Percentiles rank a stretch among this genome's conserved stretches.
These are phyloP conservation scores for Astragalus membranaceus DNA, from an alignment of 306 rosid genomes.

Conservation along the genomic window DNA sequence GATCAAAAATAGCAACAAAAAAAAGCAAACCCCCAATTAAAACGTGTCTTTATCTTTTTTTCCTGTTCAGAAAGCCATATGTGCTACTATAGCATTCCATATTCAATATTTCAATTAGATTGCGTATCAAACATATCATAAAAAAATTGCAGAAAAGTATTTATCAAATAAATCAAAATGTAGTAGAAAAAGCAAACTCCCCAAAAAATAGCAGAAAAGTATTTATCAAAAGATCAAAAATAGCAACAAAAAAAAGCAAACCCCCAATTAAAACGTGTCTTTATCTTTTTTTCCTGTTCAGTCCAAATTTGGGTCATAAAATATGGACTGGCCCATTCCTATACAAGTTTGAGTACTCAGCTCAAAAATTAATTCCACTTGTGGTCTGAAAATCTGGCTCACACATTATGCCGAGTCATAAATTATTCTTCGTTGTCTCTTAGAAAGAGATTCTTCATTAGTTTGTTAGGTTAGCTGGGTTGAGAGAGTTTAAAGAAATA, in stretches of 20 bases:
- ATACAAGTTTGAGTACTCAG: background rate
- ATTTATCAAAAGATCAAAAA: too few species aligned
- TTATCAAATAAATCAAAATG: too few species aligned
- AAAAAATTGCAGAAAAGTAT: background rate
- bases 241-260: too few species aligned
- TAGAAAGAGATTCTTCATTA: background rate
- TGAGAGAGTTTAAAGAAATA: background rate
- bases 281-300: background rate
- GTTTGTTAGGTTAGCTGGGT: background rate
- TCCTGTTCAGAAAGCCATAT: background rate
- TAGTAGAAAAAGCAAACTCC: background rate
- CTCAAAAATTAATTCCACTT: background rate
- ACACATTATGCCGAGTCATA: background rate
- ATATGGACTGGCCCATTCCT: background rate
- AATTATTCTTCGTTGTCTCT: background rate
- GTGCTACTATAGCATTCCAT: constrained; percentile 2
- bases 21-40: too few species aligned
- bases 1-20: too few species aligned
- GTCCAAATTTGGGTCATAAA: background rate
- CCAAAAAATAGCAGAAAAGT: too few species aligned
- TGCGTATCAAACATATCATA: background rate
- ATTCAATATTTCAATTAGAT: background rate
- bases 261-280: background rate
- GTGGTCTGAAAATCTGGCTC: background rate
- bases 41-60: too few species aligned